A percentile compares a stretch with the other conserved stretches of the same genome.
phyloP scores from a whole-genome alignment of 305 asterid genomes.

The Euphrasia arctica region DNA sequence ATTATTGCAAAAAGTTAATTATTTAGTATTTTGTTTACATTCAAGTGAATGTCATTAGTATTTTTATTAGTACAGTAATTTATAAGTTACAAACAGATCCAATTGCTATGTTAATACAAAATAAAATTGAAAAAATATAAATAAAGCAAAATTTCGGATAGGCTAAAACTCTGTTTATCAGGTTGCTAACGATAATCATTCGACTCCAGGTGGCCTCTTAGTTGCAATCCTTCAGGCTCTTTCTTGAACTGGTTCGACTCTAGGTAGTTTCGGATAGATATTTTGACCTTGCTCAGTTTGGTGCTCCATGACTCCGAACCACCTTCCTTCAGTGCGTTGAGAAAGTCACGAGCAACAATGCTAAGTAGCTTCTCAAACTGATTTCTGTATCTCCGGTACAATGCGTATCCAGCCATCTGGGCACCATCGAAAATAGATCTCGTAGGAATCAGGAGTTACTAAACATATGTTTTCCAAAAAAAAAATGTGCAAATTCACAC shows the following conservation, averaged over 20 bases:
- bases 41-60: no score
- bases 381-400: constrained; percentile 46
- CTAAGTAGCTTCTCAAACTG: constrained; percentile 61
- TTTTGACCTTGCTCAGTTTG: constrained; percentile 40
- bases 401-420: constrained; percentile 76
- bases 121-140: no score
- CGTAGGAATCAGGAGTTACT: neutral
- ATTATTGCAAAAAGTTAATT: no score
- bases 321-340: constrained; percentile 42
- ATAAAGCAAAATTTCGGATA: neutral
- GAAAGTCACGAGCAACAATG: constrained; percentile 45
- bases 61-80: no score
- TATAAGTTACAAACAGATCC: neutral
- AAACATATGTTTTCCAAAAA: neutral
- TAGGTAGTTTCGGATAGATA: constrained; percentile 43
- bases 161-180: neutral
- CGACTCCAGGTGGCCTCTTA: constrained; percentile 43
- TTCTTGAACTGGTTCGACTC: constrained; percentile 53
- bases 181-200: constrained; percentile 7
- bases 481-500: neutral
- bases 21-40: no score
- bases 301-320: constrained; percentile 36
- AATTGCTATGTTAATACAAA: neutral
- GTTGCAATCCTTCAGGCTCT: constrained; percentile 60
- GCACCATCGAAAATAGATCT: constrained; percentile 16